Evolutionary conservation across 306 rosid genomes (phyloP), one percentile per base, ranked within the genome.

Genomic region (Prunus dulcis): DNA sequence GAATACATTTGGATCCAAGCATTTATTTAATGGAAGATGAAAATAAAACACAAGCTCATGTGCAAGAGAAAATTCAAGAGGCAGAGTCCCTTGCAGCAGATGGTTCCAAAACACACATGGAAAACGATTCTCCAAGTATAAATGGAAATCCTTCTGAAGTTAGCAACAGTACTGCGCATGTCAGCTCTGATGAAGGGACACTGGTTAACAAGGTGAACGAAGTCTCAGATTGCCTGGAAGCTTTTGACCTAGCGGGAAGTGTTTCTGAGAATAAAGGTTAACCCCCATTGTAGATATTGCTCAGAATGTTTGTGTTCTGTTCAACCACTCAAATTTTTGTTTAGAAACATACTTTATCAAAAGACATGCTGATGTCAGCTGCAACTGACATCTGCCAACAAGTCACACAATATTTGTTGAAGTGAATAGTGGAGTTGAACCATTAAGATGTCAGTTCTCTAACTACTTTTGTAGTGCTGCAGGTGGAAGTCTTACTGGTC

Each of bases 1-100:
- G 98, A 77, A 89, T 89, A 56, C 97, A 95, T 89, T 85, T 95
- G 87, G 97, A 95, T 84, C 98, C 98, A 71, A 95, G 97, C 82
- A 95, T 95, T 81, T 92, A 95, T 88, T 86, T 95, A 74, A 96
- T 95, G 89, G 97, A 95, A 25, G 93, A 95, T 41, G 97, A 89
- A 58, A 90, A 84, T 41, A 95, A 92, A 77, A 67, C 89, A 53
- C 84, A 84, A 34, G 71, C 82, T n/a, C 78, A 55, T n/a, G 52
- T 32, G 66, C 71, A 79, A 43, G 75, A 81, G 15, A 87, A 87
- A 83, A 82, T 41, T 38, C 84, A 82, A 61, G 91, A 84, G 83
- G 79, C 79, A 75, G 82, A 85, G 62, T 74, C 84, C 56, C 57
- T 75, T 45, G 72, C 78, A 77, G 76, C 76, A 25, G 86, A 86